Conservation (phyloP, 1,284 basidiomycete species). For the Boletellus deceptivus region DNA sequence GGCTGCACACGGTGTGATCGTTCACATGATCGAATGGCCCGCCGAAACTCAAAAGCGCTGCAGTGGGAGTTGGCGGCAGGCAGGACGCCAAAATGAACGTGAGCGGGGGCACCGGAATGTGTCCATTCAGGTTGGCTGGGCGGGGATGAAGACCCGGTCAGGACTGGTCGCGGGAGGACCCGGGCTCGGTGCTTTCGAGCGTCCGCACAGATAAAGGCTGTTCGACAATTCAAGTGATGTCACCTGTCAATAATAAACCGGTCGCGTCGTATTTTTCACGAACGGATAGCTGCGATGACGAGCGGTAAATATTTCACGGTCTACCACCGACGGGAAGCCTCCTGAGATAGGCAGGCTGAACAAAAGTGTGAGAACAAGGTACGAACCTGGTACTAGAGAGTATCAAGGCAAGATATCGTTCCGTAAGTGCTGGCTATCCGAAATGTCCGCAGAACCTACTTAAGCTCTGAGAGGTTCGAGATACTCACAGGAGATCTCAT, state of each 20-base stretch:
- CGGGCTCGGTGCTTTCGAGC: background rate
- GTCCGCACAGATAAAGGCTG: slow-evolving; percentile 1
- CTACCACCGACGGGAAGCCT: too few species aligned
- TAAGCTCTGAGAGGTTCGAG: slow-evolving; percentile 14
- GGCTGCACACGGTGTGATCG: slow-evolving; percentile 1
- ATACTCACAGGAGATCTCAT: slow-evolving; percentile 21
- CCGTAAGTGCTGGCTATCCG: background rate
- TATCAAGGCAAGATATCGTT: too few species aligned
- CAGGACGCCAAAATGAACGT: background rate
- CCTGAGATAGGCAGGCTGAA: slow-evolving; percentile 17
- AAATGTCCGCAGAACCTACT: slow-evolving; percentile 9
- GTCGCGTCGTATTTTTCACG: too few species aligned
- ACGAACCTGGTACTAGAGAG: too few species aligned
- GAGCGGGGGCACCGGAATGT: background rate
- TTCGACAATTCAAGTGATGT: slow-evolving; percentile 5
- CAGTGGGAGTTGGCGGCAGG: slow-evolving; percentile 24
- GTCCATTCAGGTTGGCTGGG: too few species aligned
- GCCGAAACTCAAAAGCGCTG: slow-evolving; percentile 12
- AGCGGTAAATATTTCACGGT: too few species aligned
- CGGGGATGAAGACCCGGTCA: background rate
- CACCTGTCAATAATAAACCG: background rate
- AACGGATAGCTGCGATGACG: too few species aligned
- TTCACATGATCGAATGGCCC: slow-evolving; percentile 22
- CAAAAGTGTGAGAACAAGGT: slow-evolving; percentile 21
- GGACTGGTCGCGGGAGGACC: too few species aligned